Base-by-base conservation (phyloP, 768 basidiomycete species). In the Floccularia luteovirens region DNA sequence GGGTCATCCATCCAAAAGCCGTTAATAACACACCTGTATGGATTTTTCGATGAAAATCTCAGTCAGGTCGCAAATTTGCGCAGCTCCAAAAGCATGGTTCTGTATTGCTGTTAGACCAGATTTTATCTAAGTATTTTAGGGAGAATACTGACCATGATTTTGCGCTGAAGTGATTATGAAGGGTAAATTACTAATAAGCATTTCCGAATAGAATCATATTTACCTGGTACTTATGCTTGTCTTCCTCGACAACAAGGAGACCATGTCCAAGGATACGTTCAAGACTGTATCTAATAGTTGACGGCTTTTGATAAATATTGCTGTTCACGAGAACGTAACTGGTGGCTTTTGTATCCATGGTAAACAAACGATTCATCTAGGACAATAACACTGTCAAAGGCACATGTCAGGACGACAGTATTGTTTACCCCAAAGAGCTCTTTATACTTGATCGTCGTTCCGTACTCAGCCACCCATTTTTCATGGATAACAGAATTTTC, bases 81-180 rank as follows among this genome's bases (percentile, higher is more conserved):
- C 57, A 2, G 67, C 64, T 1, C 80, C 77, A 47, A 85, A 85
- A 0, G 79, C 79, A 10, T 80, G 80, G 45, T 82, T 83, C 80
- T 74, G 25, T 5, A 22, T n/a, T n/a, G n/a, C n/a, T n/a, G n/a
- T 13, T 17, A n/a, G 17, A 20, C n/a, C n/a, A 20, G 24, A n/a
- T n/a, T n/a, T n/a, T n/a, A n/a, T n/a, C n/a, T n/a, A n/a, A n/a
- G n/a, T n/a, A n/a, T n/a, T n/a, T n/a, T 13, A 5, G 14, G 6
- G 13, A 39, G 20, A 14, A 16, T n/a, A 20, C 34, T 32, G 42
- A 69, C 70, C 69, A 72, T 70, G 17, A 72, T 57, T 47, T 53
- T 66, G 16, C 72, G 56, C 67, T 72, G 38, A 37, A 12, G 5
- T 21, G 17, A 38, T 5, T 5, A 37, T 8, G 5, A 12, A 19